These are phyloP conservation scores for Xylaria polymorpha DNA, from an alignment of 2,329 filamentous ascomycete species.

Conservation along the genomic window DNA sequence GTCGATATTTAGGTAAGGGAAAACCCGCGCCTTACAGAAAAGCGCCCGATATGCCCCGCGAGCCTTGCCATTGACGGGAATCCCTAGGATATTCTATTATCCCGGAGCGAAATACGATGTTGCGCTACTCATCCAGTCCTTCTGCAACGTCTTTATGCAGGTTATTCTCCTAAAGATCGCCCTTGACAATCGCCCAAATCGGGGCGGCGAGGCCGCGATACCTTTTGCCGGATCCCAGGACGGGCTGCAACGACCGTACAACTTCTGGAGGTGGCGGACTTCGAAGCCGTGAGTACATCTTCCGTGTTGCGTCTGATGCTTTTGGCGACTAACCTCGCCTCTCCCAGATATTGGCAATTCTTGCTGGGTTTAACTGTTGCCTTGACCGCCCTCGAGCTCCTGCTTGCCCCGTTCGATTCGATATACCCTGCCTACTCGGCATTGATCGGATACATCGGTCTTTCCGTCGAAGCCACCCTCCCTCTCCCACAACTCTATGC, in stretches of 20 bases:
- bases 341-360: conserved; percentile 79
- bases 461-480: conserved; percentile 83
- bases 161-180: conserved; percentile 73
- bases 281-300: conserved; percentile 68
- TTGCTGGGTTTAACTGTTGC: conserved; percentile 73
- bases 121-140: conserved; percentile 71
- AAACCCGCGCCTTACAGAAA: conserved; percentile 26
- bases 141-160: conserved; percentile 74
- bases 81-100: conserved; percentile 74
- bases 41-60: not conserved
- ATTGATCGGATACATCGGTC: conserved; percentile 77
- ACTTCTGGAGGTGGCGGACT: conserved; percentile 86
- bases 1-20: conserved; percentile 68
- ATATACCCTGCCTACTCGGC: conserved; percentile 74
- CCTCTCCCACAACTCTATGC: conserved; percentile 82
- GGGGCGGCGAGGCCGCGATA: conserved; percentile 67
- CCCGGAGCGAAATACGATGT: conserved; percentile 73
- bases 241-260: conserved; percentile 70
- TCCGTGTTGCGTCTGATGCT: conserved; percentile 2
- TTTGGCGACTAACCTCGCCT: conserved; percentile 42
- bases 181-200: conserved; percentile 72
- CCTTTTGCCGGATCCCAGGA: conserved; percentile 71
- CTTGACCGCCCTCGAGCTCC: conserved; percentile 72
- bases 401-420: conserved; percentile 68
- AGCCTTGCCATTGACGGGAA: conserved; percentile 24